Conservation (phyloP, 2,329 filamentous ascomycete species). For the Paraphaeosphaeria minitans region DNA sequence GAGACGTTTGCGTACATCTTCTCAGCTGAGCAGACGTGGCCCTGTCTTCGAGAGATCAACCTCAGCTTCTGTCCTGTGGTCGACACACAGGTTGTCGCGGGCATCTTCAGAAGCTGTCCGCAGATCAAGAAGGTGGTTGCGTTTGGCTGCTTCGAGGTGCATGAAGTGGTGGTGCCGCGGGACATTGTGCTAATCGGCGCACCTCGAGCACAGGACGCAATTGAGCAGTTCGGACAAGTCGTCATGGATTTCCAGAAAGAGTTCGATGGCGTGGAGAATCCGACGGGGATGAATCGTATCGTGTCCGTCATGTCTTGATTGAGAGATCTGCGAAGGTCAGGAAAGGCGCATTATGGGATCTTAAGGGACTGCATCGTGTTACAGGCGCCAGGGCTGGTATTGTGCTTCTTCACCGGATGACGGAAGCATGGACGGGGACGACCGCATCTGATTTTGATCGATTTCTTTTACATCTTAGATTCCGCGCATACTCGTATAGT, state of each 20-base stretch:
- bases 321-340: not conserved
- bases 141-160: constrained; percentile 67
- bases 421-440: not conserved
- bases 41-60: constrained; percentile 72
- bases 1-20: constrained; percentile 78
- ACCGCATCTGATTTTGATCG: not conserved
- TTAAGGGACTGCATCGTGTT: not conserved
- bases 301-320: constrained; percentile 28
- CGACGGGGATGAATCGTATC: constrained; percentile 22
- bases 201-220: constrained; percentile 62
- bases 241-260: constrained; percentile 40
- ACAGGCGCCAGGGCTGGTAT: not conserved
- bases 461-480: not conserved
- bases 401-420: not conserved
- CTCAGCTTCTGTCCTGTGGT: constrained; percentile 75
- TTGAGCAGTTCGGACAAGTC: constrained; percentile 56
- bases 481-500: not conserved
- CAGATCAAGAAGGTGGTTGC: constrained; percentile 62
- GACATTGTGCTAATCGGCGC: constrained; percentile 66
- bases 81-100: constrained; percentile 67
- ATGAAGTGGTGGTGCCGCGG: constrained; percentile 60
- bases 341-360: not conserved
- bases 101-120: constrained; percentile 68
- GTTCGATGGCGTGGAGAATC: constrained; percentile 18
- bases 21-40: constrained; percentile 63